These are phyloP conservation scores for Acanthochlamys bracteata DNA, from an alignment of 106 monocot species.

Conservation along the genomic window DNA sequence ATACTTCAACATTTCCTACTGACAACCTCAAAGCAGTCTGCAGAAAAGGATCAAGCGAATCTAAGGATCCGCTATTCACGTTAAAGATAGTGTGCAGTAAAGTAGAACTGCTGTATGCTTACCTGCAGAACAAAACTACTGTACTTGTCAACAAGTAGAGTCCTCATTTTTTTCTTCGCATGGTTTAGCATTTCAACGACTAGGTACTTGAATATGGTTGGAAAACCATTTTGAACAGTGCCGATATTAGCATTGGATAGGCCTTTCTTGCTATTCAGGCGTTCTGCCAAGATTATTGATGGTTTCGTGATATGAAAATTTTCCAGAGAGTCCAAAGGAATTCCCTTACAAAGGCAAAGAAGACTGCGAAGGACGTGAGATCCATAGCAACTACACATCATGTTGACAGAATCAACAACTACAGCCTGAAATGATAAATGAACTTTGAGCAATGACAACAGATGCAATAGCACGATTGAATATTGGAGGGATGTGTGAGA, in stretches of 20 bases:
- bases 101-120: background rate
- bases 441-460: background rate
- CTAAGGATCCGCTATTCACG: background rate
- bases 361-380: slow-evolving; percentile 90
- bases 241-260: slow-evolving; percentile 9
- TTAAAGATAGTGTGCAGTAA: background rate
- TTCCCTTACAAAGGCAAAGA: slow-evolving; percentile 85
- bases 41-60: background rate
- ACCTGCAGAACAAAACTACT: slow-evolving; percentile 92
- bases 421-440: slow-evolving; percentile 37
- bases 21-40: slow-evolving; percentile 77
- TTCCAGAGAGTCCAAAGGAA: slow-evolving; percentile 48
- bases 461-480: background rate
- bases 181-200: slow-evolving; percentile 45
- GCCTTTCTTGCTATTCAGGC: slow-evolving; percentile 36
- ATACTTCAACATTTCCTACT: slow-evolving; percentile 46
- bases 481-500: background rate
- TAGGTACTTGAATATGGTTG: slow-evolving; percentile 44
- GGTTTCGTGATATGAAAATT: slow-evolving; percentile 64
- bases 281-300: slow-evolving; percentile 42
- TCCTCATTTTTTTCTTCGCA: slow-evolving; percentile 45
- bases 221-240: slow-evolving; percentile 40
- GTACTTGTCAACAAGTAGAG: slow-evolving; percentile 52
- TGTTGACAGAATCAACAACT: slow-evolving; percentile 39
- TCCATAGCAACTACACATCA: slow-evolving; percentile 71